Evolutionary conservation across 2,329 filamentous ascomycete species (phyloP).

Genomic region (Fusarium nisikadoi): DNA sequence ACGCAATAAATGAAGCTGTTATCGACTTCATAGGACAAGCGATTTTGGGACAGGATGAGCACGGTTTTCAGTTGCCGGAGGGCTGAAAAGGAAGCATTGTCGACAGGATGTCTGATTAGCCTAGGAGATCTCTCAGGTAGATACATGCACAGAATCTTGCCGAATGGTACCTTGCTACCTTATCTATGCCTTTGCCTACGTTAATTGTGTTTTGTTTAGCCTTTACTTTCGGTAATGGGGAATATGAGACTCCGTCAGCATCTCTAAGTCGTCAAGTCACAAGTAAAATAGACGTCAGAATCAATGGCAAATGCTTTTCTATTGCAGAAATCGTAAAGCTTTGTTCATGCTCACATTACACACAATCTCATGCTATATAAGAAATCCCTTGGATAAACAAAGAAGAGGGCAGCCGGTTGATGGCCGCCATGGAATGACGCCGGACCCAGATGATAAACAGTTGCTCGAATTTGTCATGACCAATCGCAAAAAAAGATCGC

Average conservation of each 20-base stretch:
- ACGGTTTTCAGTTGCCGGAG: background rate
- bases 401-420: conserved; percentile 40
- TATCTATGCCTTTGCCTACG: background rate
- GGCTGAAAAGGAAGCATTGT: background rate
- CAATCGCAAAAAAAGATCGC: conserved; percentile 36
- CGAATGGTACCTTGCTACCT: background rate
- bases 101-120: background rate
- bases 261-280: background rate
- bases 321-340: conserved; percentile 43
- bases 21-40: background rate
- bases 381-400: conserved; percentile 32
- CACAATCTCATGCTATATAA: conserved; percentile 42
- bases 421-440: conserved; percentile 46
- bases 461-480: conserved; percentile 38
- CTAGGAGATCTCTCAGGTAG: conserved; percentile 15
- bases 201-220: background rate
- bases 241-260: background rate
- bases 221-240: no score
- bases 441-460: conserved; percentile 43
- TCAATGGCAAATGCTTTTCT: conserved; percentile 42
- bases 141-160: conserved; percentile 12
- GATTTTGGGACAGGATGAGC: background rate
- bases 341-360: conserved; percentile 42
- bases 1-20: background rate
- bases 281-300: background rate